Evolutionary conservation across 495 filamentous ascomycete species (phyloP).

Genomic region (Xylaria palmicola): DNA sequence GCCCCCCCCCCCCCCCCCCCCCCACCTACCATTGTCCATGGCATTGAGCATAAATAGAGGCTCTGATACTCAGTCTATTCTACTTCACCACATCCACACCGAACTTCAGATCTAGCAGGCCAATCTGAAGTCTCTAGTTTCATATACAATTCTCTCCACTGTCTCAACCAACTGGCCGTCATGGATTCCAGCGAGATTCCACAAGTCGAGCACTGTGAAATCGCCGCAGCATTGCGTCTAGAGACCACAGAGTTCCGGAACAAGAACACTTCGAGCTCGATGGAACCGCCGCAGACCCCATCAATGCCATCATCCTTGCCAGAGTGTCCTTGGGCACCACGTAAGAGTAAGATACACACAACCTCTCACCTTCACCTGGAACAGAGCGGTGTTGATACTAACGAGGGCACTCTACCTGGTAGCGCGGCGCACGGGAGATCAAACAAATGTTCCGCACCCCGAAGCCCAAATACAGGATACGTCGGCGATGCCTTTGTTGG

Average conservation of each 20-base stretch:
- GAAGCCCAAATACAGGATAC: background rate
- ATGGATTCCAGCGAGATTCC: background rate
- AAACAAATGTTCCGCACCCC: background rate
- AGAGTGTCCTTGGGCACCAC: conserved; percentile 5
- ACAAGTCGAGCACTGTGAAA: too few relatives aligned
- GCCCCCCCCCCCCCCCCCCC: too few relatives aligned
- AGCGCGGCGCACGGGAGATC: background rate
- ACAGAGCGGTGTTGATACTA: background rate
- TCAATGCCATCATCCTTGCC: background rate
- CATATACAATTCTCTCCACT: background rate
- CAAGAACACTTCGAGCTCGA: background rate
- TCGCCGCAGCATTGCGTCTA: background rate
- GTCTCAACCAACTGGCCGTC: background rate
- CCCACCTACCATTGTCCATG: background rate
- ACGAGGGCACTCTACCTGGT: background rate
- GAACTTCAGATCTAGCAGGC: background rate
- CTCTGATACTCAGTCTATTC: background rate
- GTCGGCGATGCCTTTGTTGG: background rate
- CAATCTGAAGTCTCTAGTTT: conserved; percentile 2
- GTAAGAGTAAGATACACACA: background rate
- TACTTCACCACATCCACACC: too few relatives aligned
- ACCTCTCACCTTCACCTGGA: background rate
- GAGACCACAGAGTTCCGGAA: background rate
- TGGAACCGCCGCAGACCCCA: background rate
- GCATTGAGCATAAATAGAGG: background rate